phyloP scores from a whole-genome alignment of 106 monocot species.

The Dendrobium huoshanense region DNA sequence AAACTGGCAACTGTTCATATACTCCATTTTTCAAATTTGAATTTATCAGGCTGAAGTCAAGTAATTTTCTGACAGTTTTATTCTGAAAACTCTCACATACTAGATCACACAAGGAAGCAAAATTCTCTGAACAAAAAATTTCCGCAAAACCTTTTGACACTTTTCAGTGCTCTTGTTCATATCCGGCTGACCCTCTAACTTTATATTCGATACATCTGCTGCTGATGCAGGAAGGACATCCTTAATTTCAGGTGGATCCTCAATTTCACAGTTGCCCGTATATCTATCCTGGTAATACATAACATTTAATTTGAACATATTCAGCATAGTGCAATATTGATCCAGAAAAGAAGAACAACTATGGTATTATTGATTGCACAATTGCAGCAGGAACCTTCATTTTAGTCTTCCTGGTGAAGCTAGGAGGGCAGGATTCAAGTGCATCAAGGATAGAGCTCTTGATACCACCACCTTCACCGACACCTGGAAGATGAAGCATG shows the following conservation, averaged over 20 bases:
- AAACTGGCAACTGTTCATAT: slow-evolving; percentile 38
- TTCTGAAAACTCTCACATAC: slow-evolving; percentile 42
- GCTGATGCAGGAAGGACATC: background rate
- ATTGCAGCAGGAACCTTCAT: background rate
- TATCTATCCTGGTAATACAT: slow-evolving; percentile 27
- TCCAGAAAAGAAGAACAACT: slow-evolving; percentile 4
- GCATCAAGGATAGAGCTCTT: slow-evolving; percentile 29
- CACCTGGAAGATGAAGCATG: slow-evolving; percentile 27
- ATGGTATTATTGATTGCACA: slow-evolving; percentile 14
- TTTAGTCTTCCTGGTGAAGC: background rate
- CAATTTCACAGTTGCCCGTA: slow-evolving; percentile 7
- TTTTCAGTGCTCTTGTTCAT: slow-evolving; percentile 29
- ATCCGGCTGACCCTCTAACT: slow-evolving; percentile 10
- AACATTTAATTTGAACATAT: background rate
- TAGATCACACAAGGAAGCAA: slow-evolving; percentile 62
- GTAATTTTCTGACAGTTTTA: slow-evolving; percentile 22
- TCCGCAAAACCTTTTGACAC: slow-evolving; percentile 50
- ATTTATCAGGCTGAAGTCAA: slow-evolving; percentile 48
- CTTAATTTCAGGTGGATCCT: background rate
- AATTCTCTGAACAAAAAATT: slow-evolving; percentile 64
- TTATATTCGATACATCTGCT: slow-evolving; percentile 11
- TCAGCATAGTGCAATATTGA: background rate
- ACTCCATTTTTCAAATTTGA: slow-evolving; percentile 53
- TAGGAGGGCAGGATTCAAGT: slow-evolving; percentile 8
- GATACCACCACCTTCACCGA: slow-evolving; percentile 28